These are phyloP conservation scores for Aquilaria sinensis DNA, from an alignment of 345 rosid genomes.

Conservation along the genomic window DNA sequence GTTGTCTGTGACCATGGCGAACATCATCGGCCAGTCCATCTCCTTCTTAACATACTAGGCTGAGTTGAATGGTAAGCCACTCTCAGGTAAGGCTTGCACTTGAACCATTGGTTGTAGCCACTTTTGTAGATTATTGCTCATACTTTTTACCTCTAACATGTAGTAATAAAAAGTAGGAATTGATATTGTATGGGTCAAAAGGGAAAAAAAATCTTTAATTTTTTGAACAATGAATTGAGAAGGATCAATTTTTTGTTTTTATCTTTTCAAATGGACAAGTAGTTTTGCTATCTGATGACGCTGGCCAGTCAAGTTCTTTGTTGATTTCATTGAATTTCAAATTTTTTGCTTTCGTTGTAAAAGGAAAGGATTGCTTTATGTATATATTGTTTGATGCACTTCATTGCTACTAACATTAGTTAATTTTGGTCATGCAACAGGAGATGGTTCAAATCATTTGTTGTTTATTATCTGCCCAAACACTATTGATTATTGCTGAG, in stretches of 20 bases:
- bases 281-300: too few relatives aligned
- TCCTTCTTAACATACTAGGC: conserved; percentile 61
- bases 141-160: conserved; percentile 16
- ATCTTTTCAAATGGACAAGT: too few relatives aligned
- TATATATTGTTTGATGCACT: too few relatives aligned
- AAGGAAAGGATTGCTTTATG: too few relatives aligned
- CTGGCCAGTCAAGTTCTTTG: too few relatives aligned
- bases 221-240: neutral
- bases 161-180: neutral
- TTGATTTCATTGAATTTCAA: too few relatives aligned
- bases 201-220: neutral
- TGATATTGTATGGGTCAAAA: neutral
- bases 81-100: conserved; percentile 78
- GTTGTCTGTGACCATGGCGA: neutral
- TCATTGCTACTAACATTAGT: too few relatives aligned
- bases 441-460: too few relatives aligned
- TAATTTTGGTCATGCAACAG: too few relatives aligned
- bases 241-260: neutral
- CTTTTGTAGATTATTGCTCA: conserved; percentile 39
- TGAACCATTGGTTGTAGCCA: conserved; percentile 97
- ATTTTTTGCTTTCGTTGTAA: too few relatives aligned
- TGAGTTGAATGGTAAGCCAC: conserved; percentile 43
- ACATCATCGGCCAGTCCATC: conserved; percentile 40
- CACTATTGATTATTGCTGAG: too few relatives aligned
- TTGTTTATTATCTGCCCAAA: too few relatives aligned